Conservation (phyloP, 2,329 filamentous ascomycete species). For the Fusarium caatingaense region DNA sequence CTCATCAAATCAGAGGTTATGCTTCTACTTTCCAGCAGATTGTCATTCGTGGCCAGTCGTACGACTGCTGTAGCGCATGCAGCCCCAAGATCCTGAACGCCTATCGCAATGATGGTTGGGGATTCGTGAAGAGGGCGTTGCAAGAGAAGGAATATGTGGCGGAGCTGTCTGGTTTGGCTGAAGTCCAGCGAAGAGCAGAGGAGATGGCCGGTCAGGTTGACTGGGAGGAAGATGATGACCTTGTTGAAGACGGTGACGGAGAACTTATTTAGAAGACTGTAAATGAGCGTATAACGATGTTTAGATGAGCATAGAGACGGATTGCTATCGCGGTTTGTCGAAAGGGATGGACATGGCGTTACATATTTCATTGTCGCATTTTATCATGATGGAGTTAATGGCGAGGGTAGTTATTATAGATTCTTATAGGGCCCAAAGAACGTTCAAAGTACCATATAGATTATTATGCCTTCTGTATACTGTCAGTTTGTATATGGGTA, state of each 20-base stretch:
- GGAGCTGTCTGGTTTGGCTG: conserved; percentile 78
- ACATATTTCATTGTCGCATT: conserved; percentile 3
- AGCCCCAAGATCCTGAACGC: conserved; percentile 75
- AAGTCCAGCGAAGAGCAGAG: conserved; percentile 73
- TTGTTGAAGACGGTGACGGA: conserved; percentile 42
- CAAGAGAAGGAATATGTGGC: conserved; percentile 82
- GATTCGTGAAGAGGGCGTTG: conserved; percentile 79
- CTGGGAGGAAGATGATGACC: conserved; percentile 68
- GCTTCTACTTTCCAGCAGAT: conserved; percentile 79
- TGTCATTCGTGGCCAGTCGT: conserved; percentile 77
- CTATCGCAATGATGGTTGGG: conserved; percentile 77
- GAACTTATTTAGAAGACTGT: conserved; percentile 27
- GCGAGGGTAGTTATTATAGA: neutral
- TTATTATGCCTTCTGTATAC: neutral
- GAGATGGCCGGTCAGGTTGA: conserved; percentile 65
- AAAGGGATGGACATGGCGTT: conserved; percentile 22
- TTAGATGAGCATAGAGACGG: conserved; percentile 12
- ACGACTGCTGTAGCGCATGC: conserved; percentile 85
- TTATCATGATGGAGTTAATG: conserved; percentile 7
- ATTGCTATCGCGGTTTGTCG: conserved; percentile 4
- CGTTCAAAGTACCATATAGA: neutral
- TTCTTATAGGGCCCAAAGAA: neutral
- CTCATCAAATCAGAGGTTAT: conserved; percentile 84
- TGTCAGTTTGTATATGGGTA: neutral
- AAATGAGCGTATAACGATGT: neutral